Evolutionary conservation across 495 filamentous ascomycete genomes (phyloP).

Genomic region (Pseudoneurospora amorphoporcata): DNA sequence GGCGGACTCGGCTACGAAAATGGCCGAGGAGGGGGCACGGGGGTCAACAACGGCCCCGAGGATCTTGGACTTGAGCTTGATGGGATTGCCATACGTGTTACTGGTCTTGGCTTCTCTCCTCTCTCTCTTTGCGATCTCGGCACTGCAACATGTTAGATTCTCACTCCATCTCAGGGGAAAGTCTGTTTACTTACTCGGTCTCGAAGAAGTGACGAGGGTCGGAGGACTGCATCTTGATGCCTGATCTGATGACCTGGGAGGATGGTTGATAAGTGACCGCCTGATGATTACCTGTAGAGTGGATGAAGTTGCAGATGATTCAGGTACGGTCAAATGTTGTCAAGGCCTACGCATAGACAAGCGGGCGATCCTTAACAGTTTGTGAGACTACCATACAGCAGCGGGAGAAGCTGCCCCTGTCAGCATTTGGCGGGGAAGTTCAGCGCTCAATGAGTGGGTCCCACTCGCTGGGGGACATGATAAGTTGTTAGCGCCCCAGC

Average conservation of each 20-base stretch:
- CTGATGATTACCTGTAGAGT: not conserved
- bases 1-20: constrained; percentile 76
- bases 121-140: constrained; percentile 57
- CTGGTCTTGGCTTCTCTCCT: constrained; percentile 70
- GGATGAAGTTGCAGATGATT: not conserved
- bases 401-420: not conserved
- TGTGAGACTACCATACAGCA: not conserved
- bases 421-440: constrained; percentile 7
- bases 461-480: not conserved
- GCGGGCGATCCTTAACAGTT: not conserved
- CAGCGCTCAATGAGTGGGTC: not conserved
- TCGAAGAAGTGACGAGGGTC: constrained; percentile 68
- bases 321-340: not conserved
- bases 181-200: constrained; percentile 52
- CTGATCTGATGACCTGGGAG: not conserved
- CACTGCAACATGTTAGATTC: constrained; percentile 34
- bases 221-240: constrained; percentile 24
- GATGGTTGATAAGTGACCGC: not conserved
- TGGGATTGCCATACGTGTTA: constrained; percentile 76
- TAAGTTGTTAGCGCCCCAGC: not conserved
- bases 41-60: constrained; percentile 67
- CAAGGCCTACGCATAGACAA: not conserved
- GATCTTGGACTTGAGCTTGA: constrained; percentile 74
- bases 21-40: constrained; percentile 37
- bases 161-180: not conserved